Evolutionary conservation across 1,284 basidiomycete species (phyloP).

Genomic region (Caloboletus firmus): DNA sequence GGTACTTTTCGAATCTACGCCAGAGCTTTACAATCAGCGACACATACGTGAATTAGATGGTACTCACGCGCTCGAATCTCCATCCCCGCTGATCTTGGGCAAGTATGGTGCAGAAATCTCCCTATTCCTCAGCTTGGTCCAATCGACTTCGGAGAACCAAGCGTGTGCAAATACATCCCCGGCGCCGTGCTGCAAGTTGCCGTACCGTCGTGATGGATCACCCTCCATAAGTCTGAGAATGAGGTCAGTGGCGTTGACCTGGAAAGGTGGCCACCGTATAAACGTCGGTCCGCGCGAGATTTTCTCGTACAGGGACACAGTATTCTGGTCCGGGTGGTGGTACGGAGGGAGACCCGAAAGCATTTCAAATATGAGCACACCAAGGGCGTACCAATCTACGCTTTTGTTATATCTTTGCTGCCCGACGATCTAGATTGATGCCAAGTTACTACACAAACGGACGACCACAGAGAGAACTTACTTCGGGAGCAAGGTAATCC

Average conservation of each 20-base stretch:
- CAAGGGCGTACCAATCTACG: conserved; percentile 99
- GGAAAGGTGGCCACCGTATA: conserved; percentile 92
- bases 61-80: conserved; percentile 88
- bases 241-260: conserved; percentile 81
- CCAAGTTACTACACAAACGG: neutral
- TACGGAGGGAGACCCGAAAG: conserved; percentile 84
- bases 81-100: conserved; percentile 82
- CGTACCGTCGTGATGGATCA: conserved; percentile 90
- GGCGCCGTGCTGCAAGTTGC: conserved; percentile 90
- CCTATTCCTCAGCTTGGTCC: conserved; percentile 79
- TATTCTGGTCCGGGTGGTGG: conserved; percentile 66
- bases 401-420: conserved; percentile 95
- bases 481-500: conserved; percentile 94
- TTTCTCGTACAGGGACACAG: conserved; percentile 74
- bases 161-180: conserved; percentile 93
- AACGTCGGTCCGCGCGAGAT: conserved; percentile 73
- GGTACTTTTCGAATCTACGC: conserved; percentile 70
- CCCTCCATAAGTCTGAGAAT: conserved; percentile 89
- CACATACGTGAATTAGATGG: neutral
- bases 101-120: conserved; percentile 98
- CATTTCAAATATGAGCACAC: conserved; percentile 97
- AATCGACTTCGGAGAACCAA: conserved; percentile 98
- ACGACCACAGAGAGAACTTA: conserved; percentile 28
- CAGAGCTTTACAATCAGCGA: neutral
- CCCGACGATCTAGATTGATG: conserved; percentile 63